Evolutionary conservation across 2,329 filamentous ascomycete genomes (phyloP).

Genomic region (Pestalotiopsis sp.): DNA sequence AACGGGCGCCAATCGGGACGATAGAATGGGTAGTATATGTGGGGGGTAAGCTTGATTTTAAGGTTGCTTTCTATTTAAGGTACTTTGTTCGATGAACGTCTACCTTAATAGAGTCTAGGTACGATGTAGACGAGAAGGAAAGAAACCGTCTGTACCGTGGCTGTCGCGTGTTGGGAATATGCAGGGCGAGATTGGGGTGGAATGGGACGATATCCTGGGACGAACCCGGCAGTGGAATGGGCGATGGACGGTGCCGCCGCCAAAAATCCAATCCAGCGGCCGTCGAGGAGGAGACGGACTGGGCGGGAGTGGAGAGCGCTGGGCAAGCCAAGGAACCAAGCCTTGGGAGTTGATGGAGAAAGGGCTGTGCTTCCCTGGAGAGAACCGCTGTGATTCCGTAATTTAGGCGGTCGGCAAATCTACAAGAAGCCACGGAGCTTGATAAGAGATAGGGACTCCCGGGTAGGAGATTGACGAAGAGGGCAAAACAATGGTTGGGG

Average conservation of each 20-base stretch:
- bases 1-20: neutral
- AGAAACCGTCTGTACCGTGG: neutral
- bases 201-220: neutral
- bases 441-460: no score
- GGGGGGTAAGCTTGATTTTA: conserved; percentile 9
- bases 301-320: neutral
- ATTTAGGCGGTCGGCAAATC: neutral
- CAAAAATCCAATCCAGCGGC: neutral
- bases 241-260: no score
- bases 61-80: conserved; percentile 7
- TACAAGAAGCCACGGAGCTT: neutral
- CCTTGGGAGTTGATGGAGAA: neutral
- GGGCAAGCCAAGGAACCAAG: neutral
- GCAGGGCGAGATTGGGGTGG: neutral
- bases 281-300: neutral
- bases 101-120: neutral
- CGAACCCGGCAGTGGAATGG: neutral
- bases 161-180: neutral
- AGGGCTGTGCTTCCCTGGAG: neutral
- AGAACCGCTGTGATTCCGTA: neutral
- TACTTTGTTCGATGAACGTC: neutral
- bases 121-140: neutral
- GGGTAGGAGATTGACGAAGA: no score
- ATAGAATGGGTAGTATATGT: neutral
- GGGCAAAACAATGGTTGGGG: no score